phyloP scores from a whole-genome alignment of 106 monocot species.

The Apostasia ramifera region DNA sequence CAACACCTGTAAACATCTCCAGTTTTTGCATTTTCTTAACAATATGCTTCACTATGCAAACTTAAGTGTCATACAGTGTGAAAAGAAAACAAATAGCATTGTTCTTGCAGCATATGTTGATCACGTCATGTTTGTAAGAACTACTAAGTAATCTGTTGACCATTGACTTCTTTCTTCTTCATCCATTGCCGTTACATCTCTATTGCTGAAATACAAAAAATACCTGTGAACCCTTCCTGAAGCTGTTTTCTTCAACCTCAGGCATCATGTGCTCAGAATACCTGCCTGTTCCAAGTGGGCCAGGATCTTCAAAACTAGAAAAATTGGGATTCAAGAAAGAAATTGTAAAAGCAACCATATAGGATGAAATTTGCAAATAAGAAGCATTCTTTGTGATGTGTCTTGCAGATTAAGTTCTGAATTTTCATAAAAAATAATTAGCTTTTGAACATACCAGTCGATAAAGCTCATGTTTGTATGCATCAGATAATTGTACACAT shows the following conservation, averaged over 20 bases:
- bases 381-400: background rate
- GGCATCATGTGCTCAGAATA: slow-evolving; percentile 59
- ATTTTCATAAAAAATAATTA: background rate
- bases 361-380: background rate
- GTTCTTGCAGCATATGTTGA: too few relatives aligned
- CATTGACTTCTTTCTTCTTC: too few relatives aligned
- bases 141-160: too few relatives aligned
- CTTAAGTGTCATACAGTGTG: too few relatives aligned
- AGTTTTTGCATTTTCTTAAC: too few relatives aligned
- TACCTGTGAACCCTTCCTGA: slow-evolving; percentile 74
- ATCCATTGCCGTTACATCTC: too few relatives aligned
- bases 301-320: slow-evolving; percentile 74
- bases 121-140: too few relatives aligned
- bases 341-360: background rate
- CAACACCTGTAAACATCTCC: too few relatives aligned
- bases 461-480: slow-evolving; percentile 67
- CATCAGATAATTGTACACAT: slow-evolving; percentile 65
- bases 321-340: background rate
- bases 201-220: background rate
- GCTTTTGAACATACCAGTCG: slow-evolving; percentile 51
- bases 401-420: background rate
- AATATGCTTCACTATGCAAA: too few relatives aligned
- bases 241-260: slow-evolving; percentile 57
- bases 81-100: too few relatives aligned
- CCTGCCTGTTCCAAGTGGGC: slow-evolving; percentile 67